These are phyloP conservation scores for Haplosporangium gracile DNA, from an alignment of 192 early-diverging fungal species.

Conservation along the genomic window DNA sequence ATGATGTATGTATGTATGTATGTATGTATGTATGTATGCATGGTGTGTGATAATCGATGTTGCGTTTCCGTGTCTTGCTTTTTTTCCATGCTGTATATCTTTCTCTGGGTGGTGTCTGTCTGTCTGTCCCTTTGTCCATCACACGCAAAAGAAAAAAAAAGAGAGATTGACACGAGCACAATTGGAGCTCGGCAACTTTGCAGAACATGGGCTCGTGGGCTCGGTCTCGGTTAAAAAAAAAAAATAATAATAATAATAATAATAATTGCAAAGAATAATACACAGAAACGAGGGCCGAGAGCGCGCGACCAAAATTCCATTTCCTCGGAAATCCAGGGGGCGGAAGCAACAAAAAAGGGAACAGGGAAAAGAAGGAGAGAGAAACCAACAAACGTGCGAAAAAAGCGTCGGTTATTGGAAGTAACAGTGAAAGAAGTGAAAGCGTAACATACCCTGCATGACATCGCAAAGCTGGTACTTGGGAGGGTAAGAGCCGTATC, in stretches of 20 bases:
- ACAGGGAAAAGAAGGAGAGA: slow-evolving; percentile 2
- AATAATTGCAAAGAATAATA: neutral
- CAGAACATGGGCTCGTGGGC: slow-evolving; percentile 4
- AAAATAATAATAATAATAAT: neutral
- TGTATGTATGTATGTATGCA: too few relatives aligned
- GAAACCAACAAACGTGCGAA: slow-evolving; percentile 3
- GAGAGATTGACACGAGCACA: neutral
- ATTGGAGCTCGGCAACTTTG: neutral
- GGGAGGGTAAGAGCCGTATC: slow-evolving; percentile 88
- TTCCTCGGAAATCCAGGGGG: neutral
- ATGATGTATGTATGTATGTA: too few relatives aligned
- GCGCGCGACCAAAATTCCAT: neutral
- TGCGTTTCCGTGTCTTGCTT: neutral
- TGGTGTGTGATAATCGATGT: neutral
- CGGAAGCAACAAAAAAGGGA: neutral
- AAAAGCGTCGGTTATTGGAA: neutral
- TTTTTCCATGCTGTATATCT: neutral
- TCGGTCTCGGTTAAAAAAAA: neutral
- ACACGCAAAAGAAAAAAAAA: neutral
- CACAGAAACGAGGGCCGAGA: neutral
- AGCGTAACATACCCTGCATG: slow-evolving; percentile 70
- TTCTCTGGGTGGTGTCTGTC: neutral
- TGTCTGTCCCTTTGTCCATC: neutral
- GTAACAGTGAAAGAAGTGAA: neutral
- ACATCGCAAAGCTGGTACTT: slow-evolving; percentile 76